Percentiles rank a stretch among this genome's conserved stretches.
phyloP scores from a whole-genome alignment of 2,329 filamentous ascomycete genomes.

The Tetracladium maxilliforme region DNA sequence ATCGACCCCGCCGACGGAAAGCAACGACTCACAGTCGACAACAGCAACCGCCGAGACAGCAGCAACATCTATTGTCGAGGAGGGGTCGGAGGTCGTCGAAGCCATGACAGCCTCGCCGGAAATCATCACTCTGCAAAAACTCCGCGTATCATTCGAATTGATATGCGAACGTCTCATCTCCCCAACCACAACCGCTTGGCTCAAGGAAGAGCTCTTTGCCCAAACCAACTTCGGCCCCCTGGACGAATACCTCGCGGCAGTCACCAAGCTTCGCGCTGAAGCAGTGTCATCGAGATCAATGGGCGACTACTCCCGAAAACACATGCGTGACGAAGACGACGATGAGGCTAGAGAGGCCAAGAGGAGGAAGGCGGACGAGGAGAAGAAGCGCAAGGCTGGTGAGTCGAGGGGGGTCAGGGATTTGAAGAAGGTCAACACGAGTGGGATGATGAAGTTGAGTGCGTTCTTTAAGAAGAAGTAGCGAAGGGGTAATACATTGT shows the following conservation, averaged over 20 bases:
- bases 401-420: slow-evolving; percentile 66
- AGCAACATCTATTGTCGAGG: slow-evolving; percentile 17
- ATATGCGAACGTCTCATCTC: too few species aligned
- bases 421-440: slow-evolving; percentile 79
- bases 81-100: too few species aligned
- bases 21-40: slow-evolving; percentile 14
- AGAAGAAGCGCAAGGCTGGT: slow-evolving; percentile 63
- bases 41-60: slow-evolving; percentile 18
- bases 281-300: slow-evolving; percentile 53
- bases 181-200: slow-evolving; percentile 20
- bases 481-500: too few species aligned
- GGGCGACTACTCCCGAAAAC: slow-evolving; percentile 58
- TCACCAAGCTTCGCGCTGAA: slow-evolving; percentile 56
- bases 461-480: slow-evolving; percentile 69
- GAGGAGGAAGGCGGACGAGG: slow-evolving; percentile 75
- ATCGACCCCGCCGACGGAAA: slow-evolving; percentile 13
- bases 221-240: slow-evolving; percentile 55
- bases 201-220: slow-evolving; percentile 26
- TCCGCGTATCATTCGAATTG: too few species aligned
- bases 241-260: slow-evolving; percentile 49
- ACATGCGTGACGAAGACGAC: slow-evolving; percentile 46
- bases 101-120: slow-evolving; percentile 30
- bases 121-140: slow-evolving; percentile 40
- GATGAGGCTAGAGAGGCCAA: slow-evolving; percentile 60
- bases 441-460: slow-evolving; percentile 94